Evolutionary conservation across 371 early-diverging fungal genomes (phyloP).

Genomic region (Mucor saturninus): DNA sequence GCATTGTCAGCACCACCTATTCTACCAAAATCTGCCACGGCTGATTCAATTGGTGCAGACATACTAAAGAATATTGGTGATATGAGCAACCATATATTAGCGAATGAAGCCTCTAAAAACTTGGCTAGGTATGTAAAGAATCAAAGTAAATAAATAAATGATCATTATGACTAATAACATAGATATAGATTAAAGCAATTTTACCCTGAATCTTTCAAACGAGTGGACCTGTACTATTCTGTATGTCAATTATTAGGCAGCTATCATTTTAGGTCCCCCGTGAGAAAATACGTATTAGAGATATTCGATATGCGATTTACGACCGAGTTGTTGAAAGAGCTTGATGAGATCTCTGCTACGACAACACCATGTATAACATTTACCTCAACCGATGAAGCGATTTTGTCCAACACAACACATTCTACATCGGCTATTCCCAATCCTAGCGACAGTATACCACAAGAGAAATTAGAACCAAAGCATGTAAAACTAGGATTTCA

Average conservation of each 20-base stretch:
- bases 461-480: constrained; percentile 30
- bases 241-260: constrained; percentile 67
- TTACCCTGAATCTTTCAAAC: constrained; percentile 66
- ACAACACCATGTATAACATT: constrained; percentile 12
- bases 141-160: neutral
- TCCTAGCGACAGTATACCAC: constrained; percentile 19
- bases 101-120: constrained; percentile 75
- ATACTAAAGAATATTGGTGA: constrained; percentile 79
- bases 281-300: constrained; percentile 79
- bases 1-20: constrained; percentile 54
- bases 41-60: constrained; percentile 63
- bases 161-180: neutral
- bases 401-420: neutral
- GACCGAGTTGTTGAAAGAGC: constrained; percentile 35
- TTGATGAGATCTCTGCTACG: constrained; percentile 34
- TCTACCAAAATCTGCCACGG: constrained; percentile 43
- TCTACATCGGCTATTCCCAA: constrained; percentile 11
- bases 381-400: constrained; percentile 3
- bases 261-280: constrained; percentile 78
- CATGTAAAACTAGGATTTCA: constrained; percentile 11
- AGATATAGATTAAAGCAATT: constrained; percentile 37
- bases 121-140: constrained; percentile 58
- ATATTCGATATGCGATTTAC: constrained; percentile 77
- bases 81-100: constrained; percentile 86
- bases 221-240: constrained; percentile 62